Evolutionary conservation across 768 basidiomycete species (phyloP).

Genomic region (Russula emetica): DNA sequence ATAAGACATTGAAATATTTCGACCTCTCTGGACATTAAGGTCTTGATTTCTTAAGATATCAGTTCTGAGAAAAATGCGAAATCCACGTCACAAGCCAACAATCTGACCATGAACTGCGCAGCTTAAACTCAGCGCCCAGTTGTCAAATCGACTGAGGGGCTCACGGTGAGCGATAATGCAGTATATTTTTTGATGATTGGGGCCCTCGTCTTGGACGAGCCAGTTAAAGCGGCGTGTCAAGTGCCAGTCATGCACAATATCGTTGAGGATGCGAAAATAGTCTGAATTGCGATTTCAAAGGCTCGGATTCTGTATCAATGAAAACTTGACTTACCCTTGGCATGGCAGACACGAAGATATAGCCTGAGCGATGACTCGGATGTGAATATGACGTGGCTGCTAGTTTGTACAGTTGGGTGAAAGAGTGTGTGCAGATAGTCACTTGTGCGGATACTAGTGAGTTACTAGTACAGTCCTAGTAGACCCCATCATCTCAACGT

Average conservation of each 20-base stretch:
- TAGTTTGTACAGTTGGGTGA: not conserved
- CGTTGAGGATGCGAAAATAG: conserved; percentile 14
- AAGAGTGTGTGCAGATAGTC: not conserved
- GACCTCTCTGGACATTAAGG: no score
- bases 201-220: not conserved
- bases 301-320: not conserved
- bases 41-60: no score
- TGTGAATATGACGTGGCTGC: not conserved
- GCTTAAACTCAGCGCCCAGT: no score
- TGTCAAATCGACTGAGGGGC: no score
- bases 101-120: no score
- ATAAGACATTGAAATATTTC: no score
- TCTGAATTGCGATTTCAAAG: not conserved
- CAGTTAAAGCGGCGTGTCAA: not conserved
- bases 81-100: no score
- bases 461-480: no score
- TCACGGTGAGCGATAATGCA: no score
- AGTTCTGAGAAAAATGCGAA: no score
- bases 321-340: not conserved
- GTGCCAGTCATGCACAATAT: conserved; percentile 8
- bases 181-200: not conserved
- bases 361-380: no score
- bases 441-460: not conserved
- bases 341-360: not conserved
- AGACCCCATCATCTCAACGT: no score